Base-by-base conservation (phyloP, 306 rosid genomes). In the Hylodesmum podocarpum region DNA sequence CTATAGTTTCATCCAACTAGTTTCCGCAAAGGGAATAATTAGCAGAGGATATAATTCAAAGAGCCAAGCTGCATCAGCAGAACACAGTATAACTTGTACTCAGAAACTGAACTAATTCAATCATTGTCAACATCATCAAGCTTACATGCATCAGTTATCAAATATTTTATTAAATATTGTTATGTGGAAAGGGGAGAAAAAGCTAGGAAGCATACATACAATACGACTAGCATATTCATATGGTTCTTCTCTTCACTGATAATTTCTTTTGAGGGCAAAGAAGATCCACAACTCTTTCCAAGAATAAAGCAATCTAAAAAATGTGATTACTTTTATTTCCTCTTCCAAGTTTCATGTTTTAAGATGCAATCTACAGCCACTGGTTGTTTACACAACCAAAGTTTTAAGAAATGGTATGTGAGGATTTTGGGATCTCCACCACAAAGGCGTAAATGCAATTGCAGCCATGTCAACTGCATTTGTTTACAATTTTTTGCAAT, bases 191-290 rank as follows among this genome's bases (percentile, higher is more conserved):
- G 29, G 41, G 34, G 18, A 36, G 54, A 61, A 63, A 21, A 67
- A 25, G 34, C 68, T 8, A 57, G 18, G 34, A 5, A 19, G 72
- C 65, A 54, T 55, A 27, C 44, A 37, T n/a, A 41, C 67, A 39
- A 37, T n/a, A 41, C 67, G 29, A 58, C 66, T 65, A 65, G 77
- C 73, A 83, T 58, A 55, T 77, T 72, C 18, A 79, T 28, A 25
- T 36, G 18, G 8, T 29, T 49, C 19, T 29, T 49, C 19, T 39
- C 73, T 51, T 63, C 18, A 2, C 39, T 71, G 49, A 71, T 27
- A 44, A 69, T 12, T 14, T 4, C 16, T 43, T 44, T n/a, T 7
- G 1, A 18, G 15, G 8, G 36, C 27, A 33, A 64, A 50, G 59
- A 63, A 68, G 18, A 73, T 40, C 49, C 57, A 61, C 46, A 73